Base-by-base conservation (phyloP, 495 filamentous ascomycete genomes). In the Hyphodiscus hymeniophilus region DNA sequence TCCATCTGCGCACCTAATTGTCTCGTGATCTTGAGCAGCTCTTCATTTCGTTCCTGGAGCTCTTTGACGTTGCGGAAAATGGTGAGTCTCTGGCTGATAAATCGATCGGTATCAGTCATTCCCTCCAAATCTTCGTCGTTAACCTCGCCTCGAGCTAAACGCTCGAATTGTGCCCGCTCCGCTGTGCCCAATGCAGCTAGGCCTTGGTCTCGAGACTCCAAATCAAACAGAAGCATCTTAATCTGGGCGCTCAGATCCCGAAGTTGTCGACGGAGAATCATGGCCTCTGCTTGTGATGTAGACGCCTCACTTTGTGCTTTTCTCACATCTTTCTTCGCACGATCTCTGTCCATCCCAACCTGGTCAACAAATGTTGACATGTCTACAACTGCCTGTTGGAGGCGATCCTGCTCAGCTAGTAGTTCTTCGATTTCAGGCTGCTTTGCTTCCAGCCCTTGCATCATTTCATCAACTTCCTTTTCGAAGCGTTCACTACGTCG, bases 1-100 rank as follows among this genome's bases (percentile, higher is more conserved):
- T 97, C 92, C 85, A 95, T 94, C 60, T 84, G 77, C 46, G 88
- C 82, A 13, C 86, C 87, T 13, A 97, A 70, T 39, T 92, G 81
- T 38, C 90, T 77, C 8, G 88, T 82, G 59, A 92, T 77, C 38
- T 78, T 79, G 12, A 95, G 74, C 5, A 95, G 74, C 32, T 88
- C 83, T 48, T 82, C 68, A 52, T 99, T 97, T 67, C 95, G 84
- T 40, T 85, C 80, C 55, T 97, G 89, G 20, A 99, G 75, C 42
- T 96, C 85, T 38, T 73, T 75, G 35, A 95, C 77, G 56, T 86
- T 79, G 46, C 82, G 85, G 78, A 92, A 97, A 1, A 84, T 79
- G 4, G 83, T 82, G 2, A 96, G 70, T 26, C 85, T 81, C 48
- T 87, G 73, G 51, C 83, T 89, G 55, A 99, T 97, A 65, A 92